A percentile compares a stretch with the other conserved stretches of the same genome.
Evolutionary conservation across 345 rosid genomes (phyloP).

Genomic region (Microthlaspi erraticum): DNA sequence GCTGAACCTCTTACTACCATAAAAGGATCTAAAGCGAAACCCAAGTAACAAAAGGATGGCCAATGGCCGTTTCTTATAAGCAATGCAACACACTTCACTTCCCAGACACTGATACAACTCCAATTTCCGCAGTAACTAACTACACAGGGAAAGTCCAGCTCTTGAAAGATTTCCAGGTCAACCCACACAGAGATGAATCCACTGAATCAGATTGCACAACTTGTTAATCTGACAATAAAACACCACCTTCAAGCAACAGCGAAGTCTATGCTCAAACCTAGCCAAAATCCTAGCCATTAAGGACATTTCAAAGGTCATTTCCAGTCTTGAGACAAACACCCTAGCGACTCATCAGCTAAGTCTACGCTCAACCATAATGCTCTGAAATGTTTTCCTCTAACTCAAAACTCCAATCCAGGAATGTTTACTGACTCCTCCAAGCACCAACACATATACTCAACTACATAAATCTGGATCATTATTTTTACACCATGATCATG

Average conservation of each 20-base stretch:
- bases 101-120: slow-evolving; percentile 18
- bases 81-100: slow-evolving; percentile 34
- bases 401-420: slow-evolving; percentile 2
- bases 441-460: slow-evolving; percentile 10
- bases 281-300: slow-evolving; percentile 27
- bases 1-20: slow-evolving; percentile 44
- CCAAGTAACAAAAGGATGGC: slow-evolving; percentile 45
- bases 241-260: slow-evolving; percentile 23
- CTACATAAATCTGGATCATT: background rate
- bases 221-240: slow-evolving; percentile 10
- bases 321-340: slow-evolving; percentile 19
- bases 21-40: slow-evolving; percentile 34
- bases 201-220: slow-evolving; percentile 15
- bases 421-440: slow-evolving; percentile 2
- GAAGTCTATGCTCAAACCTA: slow-evolving; percentile 13
- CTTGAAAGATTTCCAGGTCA: slow-evolving; percentile 9
- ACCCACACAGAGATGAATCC: slow-evolving; percentile 5
- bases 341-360: slow-evolving; percentile 20
- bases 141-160: slow-evolving; percentile 11
- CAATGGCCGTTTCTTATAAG: slow-evolving; percentile 43
- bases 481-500: background rate
- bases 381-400: background rate
- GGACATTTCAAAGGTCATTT: slow-evolving; percentile 8
- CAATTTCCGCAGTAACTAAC: slow-evolving; percentile 12
- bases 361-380: background rate